These are phyloP conservation scores for Bacidia gigantensis DNA, from an alignment of 495 filamentous ascomycete species.

Conservation along the genomic window DNA sequence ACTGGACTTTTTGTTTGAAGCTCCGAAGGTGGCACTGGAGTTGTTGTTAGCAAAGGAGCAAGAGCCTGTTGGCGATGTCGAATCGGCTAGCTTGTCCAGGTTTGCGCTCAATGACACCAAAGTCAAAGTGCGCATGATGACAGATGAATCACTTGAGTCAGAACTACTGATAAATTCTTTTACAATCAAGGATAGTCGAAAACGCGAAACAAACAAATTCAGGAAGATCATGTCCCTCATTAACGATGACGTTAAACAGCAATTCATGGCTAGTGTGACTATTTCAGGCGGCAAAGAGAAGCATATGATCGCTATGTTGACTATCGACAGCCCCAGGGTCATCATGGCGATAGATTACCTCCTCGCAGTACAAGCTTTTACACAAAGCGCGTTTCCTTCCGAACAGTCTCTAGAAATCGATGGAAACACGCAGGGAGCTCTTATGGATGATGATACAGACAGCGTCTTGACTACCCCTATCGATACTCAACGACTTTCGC, in stretches of 20 bases:
- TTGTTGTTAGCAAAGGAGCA: slow-evolving; percentile 63
- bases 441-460: slow-evolving; percentile 48
- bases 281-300: slow-evolving; percentile 77
- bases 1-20: slow-evolving; percentile 83
- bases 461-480: slow-evolving; percentile 20
- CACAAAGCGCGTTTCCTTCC: slow-evolving; percentile 50
- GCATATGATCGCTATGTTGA: slow-evolving; percentile 78
- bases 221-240: slow-evolving; percentile 95
- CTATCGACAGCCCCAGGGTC: slow-evolving; percentile 88
- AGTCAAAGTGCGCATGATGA: slow-evolving; percentile 88
- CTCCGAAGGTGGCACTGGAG: slow-evolving; percentile 75
- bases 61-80: slow-evolving; percentile 61
- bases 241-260: slow-evolving; percentile 84
- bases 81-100: slow-evolving; percentile 72
- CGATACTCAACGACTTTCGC: slow-evolving; percentile 18
- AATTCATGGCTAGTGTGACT: slow-evolving; percentile 91
- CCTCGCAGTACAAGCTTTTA: slow-evolving; percentile 74
- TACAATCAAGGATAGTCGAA: slow-evolving; percentile 81
- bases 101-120: slow-evolving; percentile 88
- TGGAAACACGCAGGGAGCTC: slow-evolving; percentile 40
- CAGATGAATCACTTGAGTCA: slow-evolving; percentile 80
- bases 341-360: slow-evolving; percentile 94
- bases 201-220: slow-evolving; percentile 82
- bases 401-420: slow-evolving; percentile 43
- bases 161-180: slow-evolving; percentile 91